Conservation (phyloP, 768 basidiomycete genomes). For the Clitopilus passeckerianus region DNA sequence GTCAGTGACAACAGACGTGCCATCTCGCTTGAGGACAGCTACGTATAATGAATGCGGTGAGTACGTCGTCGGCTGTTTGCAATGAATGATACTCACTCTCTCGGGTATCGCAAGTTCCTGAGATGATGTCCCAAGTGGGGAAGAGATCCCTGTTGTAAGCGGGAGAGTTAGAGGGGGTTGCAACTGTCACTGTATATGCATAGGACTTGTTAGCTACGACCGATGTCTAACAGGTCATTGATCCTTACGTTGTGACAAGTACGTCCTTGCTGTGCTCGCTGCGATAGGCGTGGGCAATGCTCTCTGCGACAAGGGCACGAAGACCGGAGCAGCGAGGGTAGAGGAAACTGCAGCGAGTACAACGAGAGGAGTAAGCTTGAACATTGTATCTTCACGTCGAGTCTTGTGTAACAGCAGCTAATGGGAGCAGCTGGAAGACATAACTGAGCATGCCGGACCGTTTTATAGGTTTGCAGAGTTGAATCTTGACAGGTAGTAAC, state of each 20-base stretch:
- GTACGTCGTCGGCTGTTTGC: neutral
- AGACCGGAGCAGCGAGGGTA: slow-evolving; percentile 11
- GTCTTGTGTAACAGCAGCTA: neutral
- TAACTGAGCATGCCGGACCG: neutral
- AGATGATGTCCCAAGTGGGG: slow-evolving; percentile 45
- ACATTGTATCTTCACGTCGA: neutral
- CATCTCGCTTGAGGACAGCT: slow-evolving; percentile 43
- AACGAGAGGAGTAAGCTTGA: slow-evolving; percentile 5
- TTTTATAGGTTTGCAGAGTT: neutral
- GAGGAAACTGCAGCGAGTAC: slow-evolving; percentile 10
- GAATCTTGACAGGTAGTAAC: neutral
- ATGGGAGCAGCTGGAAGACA: neutral
- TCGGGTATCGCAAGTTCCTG: slow-evolving; percentile 46
- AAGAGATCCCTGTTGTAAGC: slow-evolving; percentile 34
- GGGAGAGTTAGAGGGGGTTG: slow-evolving; percentile 24
- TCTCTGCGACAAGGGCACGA: slow-evolving; percentile 25
- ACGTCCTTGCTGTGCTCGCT: slow-evolving; percentile 22
- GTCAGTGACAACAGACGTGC: slow-evolving; percentile 35
- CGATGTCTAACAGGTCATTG: too few species aligned
- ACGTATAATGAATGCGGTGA: neutral
- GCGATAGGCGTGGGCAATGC: slow-evolving; percentile 10
- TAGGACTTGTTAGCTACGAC: neutral
- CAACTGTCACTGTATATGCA: slow-evolving; percentile 25
- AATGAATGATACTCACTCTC: slow-evolving; percentile 32
- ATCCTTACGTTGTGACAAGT: slow-evolving; percentile 24